Conservation (phyloP, 2,329 filamentous ascomycete species). For the Calonectria ilicicola region DNA sequence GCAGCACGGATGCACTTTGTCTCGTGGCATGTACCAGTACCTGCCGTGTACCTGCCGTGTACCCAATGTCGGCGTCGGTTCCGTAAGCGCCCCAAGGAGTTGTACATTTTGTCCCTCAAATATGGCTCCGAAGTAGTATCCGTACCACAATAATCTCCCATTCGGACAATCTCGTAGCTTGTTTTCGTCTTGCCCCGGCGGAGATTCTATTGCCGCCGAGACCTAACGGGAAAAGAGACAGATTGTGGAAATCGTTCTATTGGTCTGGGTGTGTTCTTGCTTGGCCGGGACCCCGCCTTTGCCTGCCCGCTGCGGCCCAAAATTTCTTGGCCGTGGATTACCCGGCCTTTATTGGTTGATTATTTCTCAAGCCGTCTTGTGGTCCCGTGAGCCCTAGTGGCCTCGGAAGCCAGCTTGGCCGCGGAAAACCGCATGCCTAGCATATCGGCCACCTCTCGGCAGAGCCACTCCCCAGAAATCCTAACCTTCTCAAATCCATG, state of each 20-base stretch:
- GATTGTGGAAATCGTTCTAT: neutral
- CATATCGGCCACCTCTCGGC: neutral
- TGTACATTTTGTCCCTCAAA: neutral
- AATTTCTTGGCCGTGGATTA: slow-evolving; percentile 6
- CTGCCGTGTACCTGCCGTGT: neutral
- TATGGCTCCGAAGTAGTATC: neutral
- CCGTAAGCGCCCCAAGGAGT: neutral
- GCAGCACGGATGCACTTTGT: neutral
- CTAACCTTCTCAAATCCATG: too few species aligned
- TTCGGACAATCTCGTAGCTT: neutral
- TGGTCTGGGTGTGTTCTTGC: neutral
- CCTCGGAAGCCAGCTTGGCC: neutral
- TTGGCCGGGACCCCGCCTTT: slow-evolving; percentile 11
- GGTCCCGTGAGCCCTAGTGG: slow-evolving; percentile 4
- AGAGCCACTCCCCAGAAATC: too few species aligned
- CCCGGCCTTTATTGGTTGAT: neutral
- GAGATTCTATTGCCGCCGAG: neutral
- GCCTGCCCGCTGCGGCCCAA: slow-evolving; percentile 8
- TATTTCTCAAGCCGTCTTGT: neutral
- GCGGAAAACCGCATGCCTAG: neutral
- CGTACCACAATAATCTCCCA: neutral
- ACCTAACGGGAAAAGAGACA: neutral
- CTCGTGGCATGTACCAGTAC: neutral
- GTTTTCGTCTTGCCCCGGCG: neutral
- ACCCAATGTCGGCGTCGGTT: neutral